These are phyloP conservation scores for Vigna trinervia DNA, from an alignment of 306 rosid species.

Conservation along the genomic window DNA sequence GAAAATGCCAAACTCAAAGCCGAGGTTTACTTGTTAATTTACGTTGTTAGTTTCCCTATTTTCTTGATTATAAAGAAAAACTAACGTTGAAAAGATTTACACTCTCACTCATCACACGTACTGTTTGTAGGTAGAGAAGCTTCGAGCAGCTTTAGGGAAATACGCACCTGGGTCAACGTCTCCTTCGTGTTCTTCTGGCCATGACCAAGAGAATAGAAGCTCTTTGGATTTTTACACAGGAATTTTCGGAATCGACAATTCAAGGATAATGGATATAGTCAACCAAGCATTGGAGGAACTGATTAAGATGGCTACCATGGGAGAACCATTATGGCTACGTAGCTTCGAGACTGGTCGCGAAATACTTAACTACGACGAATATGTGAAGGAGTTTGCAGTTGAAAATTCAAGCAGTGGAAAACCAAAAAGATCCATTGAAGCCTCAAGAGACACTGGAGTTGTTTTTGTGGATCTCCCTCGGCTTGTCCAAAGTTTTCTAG, in stretches of 20 bases:
- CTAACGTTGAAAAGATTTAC: background rate
- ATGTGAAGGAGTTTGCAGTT: slow-evolving; percentile 64
- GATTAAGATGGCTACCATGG: slow-evolving; percentile 70
- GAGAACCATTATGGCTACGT: slow-evolving; percentile 89
- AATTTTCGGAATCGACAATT: slow-evolving; percentile 81
- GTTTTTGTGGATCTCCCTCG: slow-evolving; percentile 83
- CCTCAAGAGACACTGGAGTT: slow-evolving; percentile 78
- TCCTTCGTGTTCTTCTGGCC: slow-evolving; percentile 77
- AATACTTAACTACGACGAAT: slow-evolving; percentile 88
- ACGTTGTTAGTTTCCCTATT: background rate
- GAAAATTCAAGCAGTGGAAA: slow-evolving; percentile 48
- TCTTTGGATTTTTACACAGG: slow-evolving; percentile 90
- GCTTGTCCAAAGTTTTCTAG: slow-evolving; percentile 77
- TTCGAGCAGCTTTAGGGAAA: slow-evolving; percentile 64
- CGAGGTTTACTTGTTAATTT: slow-evolving; percentile 58
- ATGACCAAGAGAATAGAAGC: slow-evolving; percentile 75
- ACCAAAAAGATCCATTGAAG: slow-evolving; percentile 83
- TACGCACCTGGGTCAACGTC: slow-evolving; percentile 62
- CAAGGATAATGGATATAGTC: slow-evolving; percentile 81
- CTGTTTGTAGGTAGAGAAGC: slow-evolving; percentile 72
- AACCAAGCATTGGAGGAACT: slow-evolving; percentile 85
- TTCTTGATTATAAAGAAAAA: background rate
- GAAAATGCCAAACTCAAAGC: slow-evolving; percentile 95
- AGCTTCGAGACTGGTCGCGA: slow-evolving; percentile 92
- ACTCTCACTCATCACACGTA: background rate